These are phyloP conservation scores for Ambrosiella cleistominuta DNA, from an alignment of 2,329 filamentous ascomycete genomes.

Conservation along the genomic window DNA sequence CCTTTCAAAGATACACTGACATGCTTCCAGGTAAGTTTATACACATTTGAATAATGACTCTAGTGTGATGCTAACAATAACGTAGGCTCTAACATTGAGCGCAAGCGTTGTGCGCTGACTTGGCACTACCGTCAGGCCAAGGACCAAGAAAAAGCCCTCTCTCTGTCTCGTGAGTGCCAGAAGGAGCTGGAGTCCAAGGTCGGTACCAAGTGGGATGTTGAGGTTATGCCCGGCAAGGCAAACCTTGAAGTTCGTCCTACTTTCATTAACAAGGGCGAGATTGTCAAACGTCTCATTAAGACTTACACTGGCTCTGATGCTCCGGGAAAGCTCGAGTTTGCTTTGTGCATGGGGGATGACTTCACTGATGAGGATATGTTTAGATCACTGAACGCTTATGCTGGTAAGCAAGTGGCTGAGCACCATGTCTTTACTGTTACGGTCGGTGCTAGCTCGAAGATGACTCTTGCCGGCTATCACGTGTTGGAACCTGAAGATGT, in stretches of 20 bases:
- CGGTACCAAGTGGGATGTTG: slow-evolving; percentile 67
- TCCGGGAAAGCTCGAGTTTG: slow-evolving; percentile 52
- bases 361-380: slow-evolving; percentile 98
- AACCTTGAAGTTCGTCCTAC: slow-evolving; percentile 93
- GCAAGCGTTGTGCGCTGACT: slow-evolving; percentile 82
- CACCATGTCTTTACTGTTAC: slow-evolving; percentile 77
- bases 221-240: slow-evolving; percentile 93
- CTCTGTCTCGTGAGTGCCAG: slow-evolving; percentile 66
- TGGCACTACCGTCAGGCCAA: slow-evolving; percentile 85
- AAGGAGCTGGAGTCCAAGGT: slow-evolving; percentile 65
- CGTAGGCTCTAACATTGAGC: slow-evolving; percentile 74
- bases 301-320: slow-evolving; percentile 43
- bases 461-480: slow-evolving; percentile 80
- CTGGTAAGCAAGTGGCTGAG: slow-evolving; percentile 32
- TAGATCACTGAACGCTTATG: slow-evolving; percentile 51
- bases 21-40: slow-evolving; percentile 52
- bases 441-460: slow-evolving; percentile 79
- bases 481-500: slow-evolving; percentile 78
- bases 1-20: slow-evolving; percentile 81
- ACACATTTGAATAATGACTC: neutral
- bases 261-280: slow-evolving; percentile 97
- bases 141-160: slow-evolving; percentile 66
- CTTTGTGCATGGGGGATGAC: slow-evolving; percentile 84
- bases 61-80: slow-evolving; percentile 1
- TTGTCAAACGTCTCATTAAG: slow-evolving; percentile 64